Evolutionary conservation across 129 eudicot genomes (phyloP).

Genomic region (Dittrichia graveolens): DNA sequence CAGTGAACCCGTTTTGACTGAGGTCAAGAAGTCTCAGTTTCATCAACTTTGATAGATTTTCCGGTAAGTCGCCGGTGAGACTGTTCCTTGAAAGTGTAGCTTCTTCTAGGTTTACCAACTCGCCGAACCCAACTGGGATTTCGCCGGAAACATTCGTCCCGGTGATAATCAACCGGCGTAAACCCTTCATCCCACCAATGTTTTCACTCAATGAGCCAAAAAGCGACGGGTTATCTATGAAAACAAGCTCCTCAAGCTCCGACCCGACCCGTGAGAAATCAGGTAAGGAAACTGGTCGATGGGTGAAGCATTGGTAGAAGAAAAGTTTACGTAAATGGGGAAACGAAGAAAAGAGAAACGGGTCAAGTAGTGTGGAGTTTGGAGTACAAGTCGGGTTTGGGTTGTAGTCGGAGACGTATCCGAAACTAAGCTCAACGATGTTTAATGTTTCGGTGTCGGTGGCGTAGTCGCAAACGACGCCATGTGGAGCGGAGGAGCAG

Average conservation of each 20-base stretch:
- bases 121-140: slow-evolving; percentile 49
- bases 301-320: slow-evolving; percentile 69
- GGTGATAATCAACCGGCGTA: slow-evolving; percentile 60
- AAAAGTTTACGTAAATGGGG: slow-evolving; percentile 51
- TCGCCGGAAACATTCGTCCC: slow-evolving; percentile 56
- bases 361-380: slow-evolving; percentile 34
- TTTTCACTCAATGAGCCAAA: slow-evolving; percentile 48
- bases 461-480: slow-evolving; percentile 71
- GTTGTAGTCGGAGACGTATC: slow-evolving; percentile 62
- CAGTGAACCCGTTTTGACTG: slow-evolving; percentile 51
- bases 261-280: slow-evolving; percentile 40
- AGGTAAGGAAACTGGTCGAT: slow-evolving; percentile 36
- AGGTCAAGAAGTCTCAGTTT: slow-evolving; percentile 61
- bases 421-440: slow-evolving; percentile 59
- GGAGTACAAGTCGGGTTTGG: slow-evolving; percentile 63
- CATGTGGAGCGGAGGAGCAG: slow-evolving; percentile 75
- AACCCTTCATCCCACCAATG: slow-evolving; percentile 33
- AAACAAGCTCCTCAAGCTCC: slow-evolving; percentile 58
- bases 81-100: slow-evolving; percentile 58
- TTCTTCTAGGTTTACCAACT: slow-evolving; percentile 49
- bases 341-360: slow-evolving; percentile 35
- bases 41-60: slow-evolving; percentile 37
- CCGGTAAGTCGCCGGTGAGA: slow-evolving; percentile 43
- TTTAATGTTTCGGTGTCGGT: slow-evolving; percentile 27
- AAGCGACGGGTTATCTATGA: slow-evolving; percentile 53